Evolutionary conservation across 306 rosid genomes (phyloP), one percentile per base, ranked within the genome.

Genomic region (Dryas drummondii): DNA sequence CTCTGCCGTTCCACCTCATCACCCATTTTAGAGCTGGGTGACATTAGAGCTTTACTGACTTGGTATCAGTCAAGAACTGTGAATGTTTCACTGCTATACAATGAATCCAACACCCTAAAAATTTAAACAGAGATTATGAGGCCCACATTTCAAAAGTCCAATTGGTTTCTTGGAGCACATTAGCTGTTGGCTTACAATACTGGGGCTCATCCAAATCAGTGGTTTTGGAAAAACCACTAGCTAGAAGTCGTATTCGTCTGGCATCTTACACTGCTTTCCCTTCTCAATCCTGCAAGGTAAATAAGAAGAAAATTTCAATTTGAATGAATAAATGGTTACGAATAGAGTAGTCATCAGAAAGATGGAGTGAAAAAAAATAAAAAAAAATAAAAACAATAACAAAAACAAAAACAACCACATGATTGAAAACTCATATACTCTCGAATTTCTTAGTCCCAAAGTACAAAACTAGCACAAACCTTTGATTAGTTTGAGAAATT

Each of bases 301-400:
- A 55, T 32, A 66, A 78, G 78, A 79, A 78, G 16, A 73, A 50
- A 7, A 46, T 22, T 19, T 54, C 50, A 42, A 72, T 41, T 54
- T 54, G 75, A 74, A 58, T 80, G 62, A 53, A 49, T n/a, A 50
- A 54, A 19, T 40, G 72, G 26, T 9, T 11, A 42, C 14, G 53
- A 48, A 62, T 13, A 53, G 48, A 68, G 41, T 51, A 59, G 16
- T 16, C 26, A 67, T 68, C 70, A 48, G 32, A 26, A 73, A 50
- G 32, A 53, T 10, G 7, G 7, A 41, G 4, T 0, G 46, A 68
- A 41, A 6, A 7, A 2, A 61, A n/a, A n/a, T n/a, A n/a, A n/a
- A 13, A 26, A 22, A 13, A 26, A 45, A 2, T 32, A 48, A 51
- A 41, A n/a, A n/a, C n/a, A n/a, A n/a, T n/a, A n/a, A n/a, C 56